Conservation (phyloP, 202 grass and related monocot species). For the Cymbopogon flexuosus region DNA sequence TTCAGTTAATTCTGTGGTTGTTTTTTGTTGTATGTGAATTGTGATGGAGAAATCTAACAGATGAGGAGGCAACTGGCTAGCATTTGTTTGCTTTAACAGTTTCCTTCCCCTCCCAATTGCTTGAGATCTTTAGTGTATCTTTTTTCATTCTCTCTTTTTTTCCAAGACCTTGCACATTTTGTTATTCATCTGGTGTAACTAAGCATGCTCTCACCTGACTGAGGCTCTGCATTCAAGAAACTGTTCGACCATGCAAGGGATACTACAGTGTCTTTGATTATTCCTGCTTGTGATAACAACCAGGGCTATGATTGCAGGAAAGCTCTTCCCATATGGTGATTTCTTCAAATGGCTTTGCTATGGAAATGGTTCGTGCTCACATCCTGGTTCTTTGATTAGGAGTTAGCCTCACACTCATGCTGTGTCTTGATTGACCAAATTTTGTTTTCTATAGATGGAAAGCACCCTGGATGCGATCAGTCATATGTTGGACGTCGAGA, state of each 20-base stretch:
- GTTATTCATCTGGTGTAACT: not conserved
- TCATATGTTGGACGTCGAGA: slow-evolving; percentile 78
- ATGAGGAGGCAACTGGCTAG: not conserved
- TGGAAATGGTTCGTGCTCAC: slow-evolving; percentile 62
- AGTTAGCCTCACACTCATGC: not conserved
- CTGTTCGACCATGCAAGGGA: not conserved
- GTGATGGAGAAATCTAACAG: not conserved
- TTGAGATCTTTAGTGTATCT: not conserved
- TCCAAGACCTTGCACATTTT: not conserved
- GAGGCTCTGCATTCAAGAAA: not conserved
- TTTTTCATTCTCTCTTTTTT: not conserved
- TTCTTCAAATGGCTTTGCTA: slow-evolving; percentile 91
- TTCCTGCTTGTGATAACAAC: slow-evolving; percentile 12
- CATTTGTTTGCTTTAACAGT: not conserved
- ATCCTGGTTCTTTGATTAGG: not conserved
- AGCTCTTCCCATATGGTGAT: slow-evolving; percentile 77
- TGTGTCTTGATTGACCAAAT: not conserved
- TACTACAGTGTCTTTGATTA: not conserved
- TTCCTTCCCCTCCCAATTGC: not conserved
- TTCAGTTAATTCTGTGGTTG: not conserved
- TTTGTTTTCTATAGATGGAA: slow-evolving; percentile 60
- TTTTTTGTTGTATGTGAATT: not conserved
- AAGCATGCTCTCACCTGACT: slow-evolving; percentile 2
- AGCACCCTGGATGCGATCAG: slow-evolving; percentile 80
- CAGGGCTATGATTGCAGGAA: slow-evolving; percentile 45